These are phyloP conservation scores for Beauveria caledonica DNA, from an alignment of 2,329 filamentous ascomycete species.

Conservation along the genomic window DNA sequence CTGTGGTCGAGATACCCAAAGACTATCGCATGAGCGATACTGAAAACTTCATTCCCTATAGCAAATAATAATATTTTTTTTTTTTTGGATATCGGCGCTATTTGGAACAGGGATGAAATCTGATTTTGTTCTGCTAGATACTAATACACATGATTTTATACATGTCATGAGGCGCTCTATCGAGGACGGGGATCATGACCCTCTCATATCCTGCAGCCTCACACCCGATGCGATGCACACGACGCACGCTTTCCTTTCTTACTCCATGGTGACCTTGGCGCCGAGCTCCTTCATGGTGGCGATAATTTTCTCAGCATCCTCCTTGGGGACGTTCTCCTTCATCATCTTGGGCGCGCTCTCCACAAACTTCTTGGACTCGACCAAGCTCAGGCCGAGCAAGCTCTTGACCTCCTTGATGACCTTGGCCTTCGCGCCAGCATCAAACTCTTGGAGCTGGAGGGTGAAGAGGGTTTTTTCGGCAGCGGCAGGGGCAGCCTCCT, in stretches of 20 bases:
- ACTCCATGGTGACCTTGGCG: conserved; percentile 86
- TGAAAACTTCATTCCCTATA: not conserved
- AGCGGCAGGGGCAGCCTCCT: conserved; percentile 78
- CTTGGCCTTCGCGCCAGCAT: conserved; percentile 88
- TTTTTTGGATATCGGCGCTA: not conserved
- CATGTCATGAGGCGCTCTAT: conserved; percentile 13
- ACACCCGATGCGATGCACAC: not conserved
- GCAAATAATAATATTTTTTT: not conserved
- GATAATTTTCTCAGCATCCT: conserved; percentile 98
- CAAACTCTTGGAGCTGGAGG: conserved; percentile 86
- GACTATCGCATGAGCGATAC: not conserved
- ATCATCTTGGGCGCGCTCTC: conserved; percentile 96
- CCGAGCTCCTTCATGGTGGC: conserved; percentile 89
- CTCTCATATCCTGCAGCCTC: conserved; percentile 2
- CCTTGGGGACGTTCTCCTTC: conserved; percentile 98
- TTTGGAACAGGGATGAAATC: not conserved
- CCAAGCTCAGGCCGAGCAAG: conserved; percentile 87
- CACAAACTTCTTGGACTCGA: conserved; percentile 99
- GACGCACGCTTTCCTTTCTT: conserved; percentile 30
- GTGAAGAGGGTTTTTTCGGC: conserved; percentile 98
- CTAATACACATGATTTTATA: conserved; percentile 27
- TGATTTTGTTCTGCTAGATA: conserved; percentile 11
- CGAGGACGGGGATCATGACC: not conserved
- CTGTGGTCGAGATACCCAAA: conserved; percentile 6
- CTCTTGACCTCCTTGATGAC: conserved; percentile 99